Evolutionary conservation across 2,329 filamentous ascomycete species (phyloP).

Genomic region (Aspergillus pseudoglaucus): DNA sequence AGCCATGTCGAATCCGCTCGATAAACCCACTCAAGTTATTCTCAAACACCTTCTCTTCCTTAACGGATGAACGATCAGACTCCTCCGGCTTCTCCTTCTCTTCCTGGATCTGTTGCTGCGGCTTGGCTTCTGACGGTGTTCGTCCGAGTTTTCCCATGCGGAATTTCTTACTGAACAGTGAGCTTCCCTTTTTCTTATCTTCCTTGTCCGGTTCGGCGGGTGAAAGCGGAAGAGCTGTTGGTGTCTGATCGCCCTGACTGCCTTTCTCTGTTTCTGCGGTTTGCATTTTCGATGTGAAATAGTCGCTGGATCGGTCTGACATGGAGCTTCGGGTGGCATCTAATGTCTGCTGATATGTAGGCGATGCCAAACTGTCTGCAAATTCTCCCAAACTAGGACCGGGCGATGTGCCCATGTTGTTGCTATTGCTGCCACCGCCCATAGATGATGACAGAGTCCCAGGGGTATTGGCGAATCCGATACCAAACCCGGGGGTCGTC

Average conservation of each 20-base stretch:
- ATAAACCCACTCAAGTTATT: constrained; percentile 42
- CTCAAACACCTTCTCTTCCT: constrained; percentile 41
- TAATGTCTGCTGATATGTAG: constrained; percentile 43
- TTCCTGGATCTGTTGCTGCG: constrained; percentile 54
- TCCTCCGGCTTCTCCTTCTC: constrained; percentile 58
- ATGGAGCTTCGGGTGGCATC: constrained; percentile 45
- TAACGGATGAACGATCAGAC: constrained; percentile 47
- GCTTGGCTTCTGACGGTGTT: constrained; percentile 62
- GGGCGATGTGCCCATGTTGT: constrained; percentile 27
- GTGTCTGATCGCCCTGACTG: constrained; percentile 41
- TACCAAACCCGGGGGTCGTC: constrained; percentile 70
- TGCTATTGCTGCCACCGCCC: constrained; percentile 13
- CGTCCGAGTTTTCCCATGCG: constrained; percentile 76
- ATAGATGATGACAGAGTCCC: constrained; percentile 33
- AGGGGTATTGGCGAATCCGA: constrained; percentile 66
- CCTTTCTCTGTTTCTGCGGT: constrained; percentile 47
- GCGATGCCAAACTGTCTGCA: constrained; percentile 35
- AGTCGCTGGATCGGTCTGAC: constrained; percentile 60
- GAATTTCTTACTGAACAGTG: constrained; percentile 77
- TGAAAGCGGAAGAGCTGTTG: constrained; percentile 43
- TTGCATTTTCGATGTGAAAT: constrained; percentile 59
- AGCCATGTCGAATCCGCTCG: constrained; percentile 40
- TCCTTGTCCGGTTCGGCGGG: constrained; percentile 54
- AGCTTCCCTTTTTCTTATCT: constrained; percentile 52
- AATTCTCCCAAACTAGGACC: constrained; percentile 23